Base-by-base conservation (phyloP, 2,329 filamentous ascomycete genomes). In the Huntiella moniliformis region DNA sequence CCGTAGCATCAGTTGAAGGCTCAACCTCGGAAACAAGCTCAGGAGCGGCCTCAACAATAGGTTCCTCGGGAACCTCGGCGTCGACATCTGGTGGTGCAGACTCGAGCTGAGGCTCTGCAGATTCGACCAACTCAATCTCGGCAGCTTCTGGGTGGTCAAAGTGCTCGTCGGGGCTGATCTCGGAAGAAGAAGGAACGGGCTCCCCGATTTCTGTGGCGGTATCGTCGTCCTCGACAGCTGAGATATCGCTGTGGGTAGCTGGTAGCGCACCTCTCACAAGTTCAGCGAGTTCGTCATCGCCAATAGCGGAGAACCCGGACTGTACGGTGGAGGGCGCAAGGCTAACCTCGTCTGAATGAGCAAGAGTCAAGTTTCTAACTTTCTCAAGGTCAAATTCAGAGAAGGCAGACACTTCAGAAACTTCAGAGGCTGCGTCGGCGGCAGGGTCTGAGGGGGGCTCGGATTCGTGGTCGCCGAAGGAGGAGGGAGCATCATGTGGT, bases 381-480 rank as follows among this genome's bases (percentile, higher is more conserved):
- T 37, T 22, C 37, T 39, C 13, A 6, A 16, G 13, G 10, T 16
- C 13, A 12, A 17, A 16, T 39, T 39, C 15, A 3, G 12, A 12
- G 17, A 15, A 86, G n/a, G 85, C 61, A 37, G 59, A 56, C 8
- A 16, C 12, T 13, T 37, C 18, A 34, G 34, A 6, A 45, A 17
- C 22, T 28, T 38, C 12, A 7, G 42, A 44, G 10, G 13, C 32
- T 12, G 13, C 8, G 11, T 36, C 17, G 4, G 17, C 42, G 6
- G 36, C n/a, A 18, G 16, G 8, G 28, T 41, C 38, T 3, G 17
- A 18, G 3, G 15, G 16, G 13, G 15, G 15, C 15, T 41, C 17
- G 2, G 17, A 22, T 4, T 17, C 11, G 18, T 41, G 10, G 28
- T 22, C 38, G 7, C 3, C n/a, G 11, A 11, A 13, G 10, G 17